Conservation (phyloP, 2,329 filamentous ascomycete species). For the Grosmannia huntii region DNA sequence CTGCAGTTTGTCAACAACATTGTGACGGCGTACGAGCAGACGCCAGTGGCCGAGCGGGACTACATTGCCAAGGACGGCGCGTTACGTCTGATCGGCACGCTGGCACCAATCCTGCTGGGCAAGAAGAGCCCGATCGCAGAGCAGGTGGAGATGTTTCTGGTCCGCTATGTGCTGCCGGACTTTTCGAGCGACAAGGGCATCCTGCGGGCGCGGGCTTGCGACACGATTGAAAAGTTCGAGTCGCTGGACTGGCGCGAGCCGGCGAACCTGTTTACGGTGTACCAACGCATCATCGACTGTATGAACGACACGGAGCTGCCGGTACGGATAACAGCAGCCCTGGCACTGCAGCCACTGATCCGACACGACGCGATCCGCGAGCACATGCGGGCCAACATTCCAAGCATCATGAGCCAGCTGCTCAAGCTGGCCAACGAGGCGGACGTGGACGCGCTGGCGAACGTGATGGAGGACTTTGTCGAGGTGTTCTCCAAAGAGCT, state of each 20-base stretch:
- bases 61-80: constrained; percentile 94
- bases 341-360: constrained; percentile 90
- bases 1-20: constrained; percentile 90
- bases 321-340: constrained; percentile 83
- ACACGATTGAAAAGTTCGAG: constrained; percentile 97
- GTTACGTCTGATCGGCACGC: constrained; percentile 88
- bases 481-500: constrained; percentile 96
- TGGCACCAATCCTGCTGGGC: constrained; percentile 84
- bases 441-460: constrained; percentile 90
- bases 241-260: constrained; percentile 93
- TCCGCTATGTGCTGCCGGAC: constrained; percentile 95
- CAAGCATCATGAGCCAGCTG: constrained; percentile 98
- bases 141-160: constrained; percentile 96
- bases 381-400: constrained; percentile 95
- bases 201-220: constrained; percentile 85
- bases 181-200: constrained; percentile 89
- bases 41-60: constrained; percentile 79
- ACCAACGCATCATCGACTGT: constrained; percentile 90
- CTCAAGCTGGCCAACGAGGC: constrained; percentile 96
- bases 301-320: constrained; percentile 93
- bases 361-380: constrained; percentile 86
- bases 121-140: constrained; percentile 98
- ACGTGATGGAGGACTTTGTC: constrained; percentile 99
- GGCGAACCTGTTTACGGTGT: constrained; percentile 91
- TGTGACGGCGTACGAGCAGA: constrained; percentile 81